Evolutionary conservation across 441 rosid species (phyloP).

Genomic region (Gossypium davidsonii): DNA sequence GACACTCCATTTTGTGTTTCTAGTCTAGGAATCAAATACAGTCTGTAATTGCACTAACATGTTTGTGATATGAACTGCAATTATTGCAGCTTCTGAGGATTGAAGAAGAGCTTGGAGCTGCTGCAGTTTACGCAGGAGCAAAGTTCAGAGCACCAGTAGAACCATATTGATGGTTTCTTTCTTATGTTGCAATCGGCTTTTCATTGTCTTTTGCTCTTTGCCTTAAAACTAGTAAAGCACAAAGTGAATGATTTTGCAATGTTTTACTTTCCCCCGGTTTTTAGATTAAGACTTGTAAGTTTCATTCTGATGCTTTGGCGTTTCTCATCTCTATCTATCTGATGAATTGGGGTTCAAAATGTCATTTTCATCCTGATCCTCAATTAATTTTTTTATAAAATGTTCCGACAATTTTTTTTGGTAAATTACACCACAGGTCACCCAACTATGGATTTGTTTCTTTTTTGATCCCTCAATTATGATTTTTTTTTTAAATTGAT

Average conservation of each 20-base stretch:
- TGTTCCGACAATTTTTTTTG: too few species aligned
- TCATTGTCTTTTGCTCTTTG: not conserved
- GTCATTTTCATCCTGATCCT: not conserved
- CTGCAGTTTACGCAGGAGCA: conserved; percentile 35
- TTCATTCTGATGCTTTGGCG: not conserved
- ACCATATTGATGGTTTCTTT: conserved; percentile 17
- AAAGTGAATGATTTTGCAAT: not conserved
- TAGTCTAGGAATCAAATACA: not conserved
- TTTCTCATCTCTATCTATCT: not conserved
- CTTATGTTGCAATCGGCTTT: not conserved
- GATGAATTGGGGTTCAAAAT: not conserved
- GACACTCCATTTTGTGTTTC: not conserved
- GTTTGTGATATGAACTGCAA: not conserved
- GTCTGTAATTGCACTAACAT: not conserved
- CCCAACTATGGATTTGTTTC: too few species aligned
- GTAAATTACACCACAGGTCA: too few species aligned
- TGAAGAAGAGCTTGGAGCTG: conserved; percentile 41
- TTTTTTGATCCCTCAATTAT: too few species aligned
- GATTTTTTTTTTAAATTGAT: too few species aligned
- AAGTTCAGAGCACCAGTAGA: conserved; percentile 41
- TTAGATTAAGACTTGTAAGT: not conserved
- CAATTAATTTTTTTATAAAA: too few species aligned
- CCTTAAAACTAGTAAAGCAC: not conserved
- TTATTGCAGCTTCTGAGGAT: conserved; percentile 38
- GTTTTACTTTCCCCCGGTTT: not conserved